Conservation (phyloP, 768 basidiomycete genomes). For the Russula ochroleuca region DNA sequence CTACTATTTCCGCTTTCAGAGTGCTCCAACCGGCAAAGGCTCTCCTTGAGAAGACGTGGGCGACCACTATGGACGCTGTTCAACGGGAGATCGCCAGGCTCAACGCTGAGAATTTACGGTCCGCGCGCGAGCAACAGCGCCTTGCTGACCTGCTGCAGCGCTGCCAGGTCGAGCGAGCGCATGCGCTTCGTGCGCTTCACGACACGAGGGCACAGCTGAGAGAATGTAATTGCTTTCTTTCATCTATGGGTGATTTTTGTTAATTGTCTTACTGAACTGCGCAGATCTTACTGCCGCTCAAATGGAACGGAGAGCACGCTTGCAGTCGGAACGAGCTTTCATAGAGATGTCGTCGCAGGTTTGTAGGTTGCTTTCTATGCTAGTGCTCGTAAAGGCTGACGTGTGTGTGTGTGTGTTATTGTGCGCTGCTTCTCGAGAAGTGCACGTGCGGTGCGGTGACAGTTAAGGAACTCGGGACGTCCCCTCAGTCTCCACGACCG, state of each 20-base stretch:
- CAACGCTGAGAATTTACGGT: not conserved
- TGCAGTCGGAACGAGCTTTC: constrained; percentile 10
- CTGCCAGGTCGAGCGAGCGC: constrained; percentile 3
- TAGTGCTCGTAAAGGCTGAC: not conserved
- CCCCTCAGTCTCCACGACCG: not conserved
- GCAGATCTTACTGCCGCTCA: not conserved
- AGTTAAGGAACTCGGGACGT: not conserved
- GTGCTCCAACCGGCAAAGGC: constrained; percentile 23
- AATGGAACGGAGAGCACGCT: not conserved
- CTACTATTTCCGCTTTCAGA: constrained; percentile 14
- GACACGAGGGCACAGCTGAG: not conserved
- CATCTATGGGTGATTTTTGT: not conserved
- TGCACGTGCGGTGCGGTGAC: constrained; percentile 16
- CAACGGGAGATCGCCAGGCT: constrained; percentile 14
- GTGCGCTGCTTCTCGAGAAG: not conserved
- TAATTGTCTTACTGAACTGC: not conserved
- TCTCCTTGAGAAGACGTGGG: constrained; percentile 25
- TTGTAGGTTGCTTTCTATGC: not conserved
- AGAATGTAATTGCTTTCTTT: constrained; percentile 2
- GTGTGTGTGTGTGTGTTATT: not conserved
- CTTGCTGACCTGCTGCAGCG: constrained; percentile 4
- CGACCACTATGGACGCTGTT: constrained; percentile 11
- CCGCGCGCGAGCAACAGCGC: constrained; percentile 2
- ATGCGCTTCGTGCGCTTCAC: constrained; percentile 8
- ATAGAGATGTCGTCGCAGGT: constrained; percentile 11